Evolutionary conservation across 805 yeast genomes (phyloP), one percentile per base, ranked within the genome.

Genomic region (Sugiyamaella marilandica): DNA sequence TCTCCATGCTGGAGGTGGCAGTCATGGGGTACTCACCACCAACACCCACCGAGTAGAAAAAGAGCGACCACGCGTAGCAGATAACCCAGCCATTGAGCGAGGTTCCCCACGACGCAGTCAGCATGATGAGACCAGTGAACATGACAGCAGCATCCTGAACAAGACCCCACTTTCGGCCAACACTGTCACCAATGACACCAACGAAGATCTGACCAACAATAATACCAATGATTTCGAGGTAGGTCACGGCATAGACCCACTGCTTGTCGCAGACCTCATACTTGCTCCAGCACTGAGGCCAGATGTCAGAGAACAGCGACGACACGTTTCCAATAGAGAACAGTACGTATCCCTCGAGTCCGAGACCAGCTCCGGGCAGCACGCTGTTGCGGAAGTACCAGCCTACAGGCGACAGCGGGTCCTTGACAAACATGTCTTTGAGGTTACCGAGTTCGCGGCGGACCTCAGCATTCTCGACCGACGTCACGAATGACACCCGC

Each of bases 11-110:
- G 31, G 81, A 70, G 9, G 83, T 79, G 5, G 85, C 81, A 47
- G 83, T 78, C 57, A 81, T 76, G 8, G 87, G 86, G 64, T 82
- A 82, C 62, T 82, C 87, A 29, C 85, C 86, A 56, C 86, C 87
- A 54, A 82, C 80, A 59, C 84, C 83, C 37, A 69, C 56, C 26
- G 70, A 64, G 64, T 69, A 69, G 63, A 79, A 76, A 52, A 82
- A 83, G 47, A 81, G 73, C 10, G 71, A 65, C 70, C 70, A 69
- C 13, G 71, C 70, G 58, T 69, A 69, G 65, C 72, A 69, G 50
- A 80, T 78, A 56, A 83, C 82, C 74, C 84, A 72, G 33, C 81
- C 79, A 45, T 81, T 72, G 47, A 78, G 83, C 14, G 81, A 58
- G 1, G 55, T 62, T 37, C 86, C 86, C 69, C 81, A 80, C 44